A percentile compares a stretch with the other conserved stretches of the same genome.
phyloP scores from a whole-genome alignment of 805 yeast species.

The Wickerhamiella galacta region DNA sequence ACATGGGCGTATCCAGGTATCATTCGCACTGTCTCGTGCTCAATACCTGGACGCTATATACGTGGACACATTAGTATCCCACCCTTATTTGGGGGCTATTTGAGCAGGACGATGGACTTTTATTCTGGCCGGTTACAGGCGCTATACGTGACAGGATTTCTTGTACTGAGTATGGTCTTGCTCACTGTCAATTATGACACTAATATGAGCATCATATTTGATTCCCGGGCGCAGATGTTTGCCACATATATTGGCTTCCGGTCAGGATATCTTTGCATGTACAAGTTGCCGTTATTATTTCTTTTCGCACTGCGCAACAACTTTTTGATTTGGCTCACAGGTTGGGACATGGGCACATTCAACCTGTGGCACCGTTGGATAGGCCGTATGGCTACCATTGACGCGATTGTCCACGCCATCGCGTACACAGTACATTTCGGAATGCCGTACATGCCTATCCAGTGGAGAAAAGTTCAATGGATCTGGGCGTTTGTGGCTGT shows the following conservation, averaged over 20 bases:
- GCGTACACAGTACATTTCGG: constrained; percentile 29
- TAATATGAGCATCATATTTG: constrained; percentile 28
- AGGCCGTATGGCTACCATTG: constrained; percentile 27
- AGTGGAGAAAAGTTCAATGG: constrained; percentile 7
- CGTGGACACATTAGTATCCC: constrained; percentile 15
- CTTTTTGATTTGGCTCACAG: constrained; percentile 41
- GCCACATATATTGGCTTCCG: constrained; percentile 26
- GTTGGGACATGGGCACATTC: constrained; percentile 43
- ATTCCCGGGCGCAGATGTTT: constrained; percentile 4
- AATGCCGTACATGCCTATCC: constrained; percentile 24
- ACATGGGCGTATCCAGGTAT: constrained; percentile 5
- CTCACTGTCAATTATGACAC: constrained; percentile 4
- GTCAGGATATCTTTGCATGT: constrained; percentile 16
- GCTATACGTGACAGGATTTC: constrained; percentile 21
- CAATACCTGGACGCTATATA: constrained; percentile 3
- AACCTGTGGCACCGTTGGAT: constrained; percentile 40
- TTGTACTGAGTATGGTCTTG: constrained; percentile 11
- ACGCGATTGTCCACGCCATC: constrained; percentile 29
- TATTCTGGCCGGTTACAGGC: constrained; percentile 29
- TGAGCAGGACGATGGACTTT: too few relatives aligned
- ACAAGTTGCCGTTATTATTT: constrained; percentile 25
- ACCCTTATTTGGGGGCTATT: constrained; percentile 1
- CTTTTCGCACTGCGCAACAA: constrained; percentile 54
- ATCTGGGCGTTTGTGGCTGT: constrained; percentile 33
- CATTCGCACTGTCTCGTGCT: neutral